Conservation (phyloP, 2,329 filamentous ascomycete species). For the Berkeleyomyces rouxiae region DNA sequence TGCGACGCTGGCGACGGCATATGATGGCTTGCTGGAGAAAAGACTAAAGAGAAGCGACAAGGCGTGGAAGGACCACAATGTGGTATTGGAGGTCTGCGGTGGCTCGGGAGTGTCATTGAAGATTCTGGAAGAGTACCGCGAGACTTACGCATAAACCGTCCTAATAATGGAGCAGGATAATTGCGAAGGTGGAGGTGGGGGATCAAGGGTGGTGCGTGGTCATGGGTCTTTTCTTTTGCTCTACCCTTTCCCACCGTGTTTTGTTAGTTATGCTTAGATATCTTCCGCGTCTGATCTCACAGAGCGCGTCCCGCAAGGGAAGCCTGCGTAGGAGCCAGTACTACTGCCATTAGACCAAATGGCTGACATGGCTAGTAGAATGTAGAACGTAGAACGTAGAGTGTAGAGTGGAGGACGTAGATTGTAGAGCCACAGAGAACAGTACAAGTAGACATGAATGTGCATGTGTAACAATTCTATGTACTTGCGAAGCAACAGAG, state of each 20-base stretch:
- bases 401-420: neutral
- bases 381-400: neutral
- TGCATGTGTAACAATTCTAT: neutral
- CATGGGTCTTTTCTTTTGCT: neutral
- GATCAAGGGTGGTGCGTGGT: neutral
- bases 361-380: neutral
- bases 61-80: constrained; percentile 48
- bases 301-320: neutral
- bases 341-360: neutral
- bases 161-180: neutral
- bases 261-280: constrained; percentile 1
- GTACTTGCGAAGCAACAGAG: neutral
- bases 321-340: neutral
- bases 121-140: constrained; percentile 41
- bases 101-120: constrained; percentile 50
- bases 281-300: neutral
- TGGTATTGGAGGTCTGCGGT: constrained; percentile 77
- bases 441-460: neutral
- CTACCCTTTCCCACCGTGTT: neutral
- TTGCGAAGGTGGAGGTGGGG: neutral
- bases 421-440: neutral
- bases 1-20: constrained; percentile 55
- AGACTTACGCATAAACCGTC: constrained; percentile 22
- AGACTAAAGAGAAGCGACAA: constrained; percentile 42
- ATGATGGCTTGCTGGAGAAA: constrained; percentile 34